A percentile compares a stretch with the other conserved stretches of the same genome.
Conservation (phyloP, 257 asterid species). For the Verbascum thapsus region DNA sequence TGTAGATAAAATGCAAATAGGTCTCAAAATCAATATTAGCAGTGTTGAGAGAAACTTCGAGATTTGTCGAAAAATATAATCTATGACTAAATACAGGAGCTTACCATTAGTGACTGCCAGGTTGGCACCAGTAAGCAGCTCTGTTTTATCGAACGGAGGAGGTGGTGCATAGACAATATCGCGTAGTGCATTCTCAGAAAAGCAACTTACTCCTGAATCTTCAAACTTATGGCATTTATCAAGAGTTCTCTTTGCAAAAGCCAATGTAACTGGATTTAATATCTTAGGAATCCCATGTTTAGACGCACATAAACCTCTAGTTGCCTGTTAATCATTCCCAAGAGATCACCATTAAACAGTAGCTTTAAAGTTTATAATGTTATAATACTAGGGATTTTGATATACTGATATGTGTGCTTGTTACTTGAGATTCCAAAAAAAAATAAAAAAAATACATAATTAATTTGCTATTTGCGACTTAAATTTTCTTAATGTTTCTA, state of each 20-base stretch:
- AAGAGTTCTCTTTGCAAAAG: constrained; percentile 77
- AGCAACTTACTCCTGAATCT: constrained; percentile 78
- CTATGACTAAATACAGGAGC: constrained; percentile 14
- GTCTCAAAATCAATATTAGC: too few relatives aligned
- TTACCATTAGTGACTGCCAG: constrained; percentile 43
- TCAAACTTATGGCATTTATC: constrained; percentile 73
- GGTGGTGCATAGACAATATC: constrained; percentile 81
- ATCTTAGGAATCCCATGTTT: constrained; percentile 83
- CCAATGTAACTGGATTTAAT: constrained; percentile 72
- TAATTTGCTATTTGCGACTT: too few relatives aligned
- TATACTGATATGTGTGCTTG: too few relatives aligned
- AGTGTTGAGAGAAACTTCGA: neutral
- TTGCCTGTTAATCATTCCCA: constrained; percentile 69
- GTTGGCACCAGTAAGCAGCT: constrained; percentile 48
- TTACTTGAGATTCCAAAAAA: too few relatives aligned
- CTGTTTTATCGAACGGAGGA: constrained; percentile 58
- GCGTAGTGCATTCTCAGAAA: constrained; percentile 66
- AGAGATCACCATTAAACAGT: constrained; percentile 13
- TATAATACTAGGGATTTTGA: too few relatives aligned
- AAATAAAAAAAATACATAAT: too few relatives aligned
- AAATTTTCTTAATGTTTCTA: too few relatives aligned
- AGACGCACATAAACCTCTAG: constrained; percentile 75
- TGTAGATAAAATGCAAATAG: too few relatives aligned
- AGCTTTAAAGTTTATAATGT: constrained; percentile 23
- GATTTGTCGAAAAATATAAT: too few relatives aligned